phyloP scores from a whole-genome alignment of 768 basidiomycete species.

The Suillus luteus region DNA sequence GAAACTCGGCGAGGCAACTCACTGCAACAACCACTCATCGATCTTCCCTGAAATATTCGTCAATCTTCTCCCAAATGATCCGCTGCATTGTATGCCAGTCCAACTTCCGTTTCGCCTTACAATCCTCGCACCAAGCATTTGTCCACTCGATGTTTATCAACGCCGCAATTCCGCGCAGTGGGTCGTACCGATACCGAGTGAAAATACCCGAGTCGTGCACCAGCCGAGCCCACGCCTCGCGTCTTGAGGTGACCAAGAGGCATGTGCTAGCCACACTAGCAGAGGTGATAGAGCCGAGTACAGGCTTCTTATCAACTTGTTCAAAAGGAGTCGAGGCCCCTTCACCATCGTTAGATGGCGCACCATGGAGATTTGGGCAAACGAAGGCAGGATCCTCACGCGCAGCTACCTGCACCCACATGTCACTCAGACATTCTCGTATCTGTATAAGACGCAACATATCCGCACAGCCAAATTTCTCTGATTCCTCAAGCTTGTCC shows the following conservation, averaged over 20 bases:
- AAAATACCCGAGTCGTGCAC: conserved; percentile 27
- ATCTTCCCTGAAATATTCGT: background rate
- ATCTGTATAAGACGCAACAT: background rate
- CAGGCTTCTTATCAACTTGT: background rate
- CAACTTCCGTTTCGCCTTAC: conserved; percentile 27
- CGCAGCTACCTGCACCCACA: conserved; percentile 1
- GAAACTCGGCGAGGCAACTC: background rate
- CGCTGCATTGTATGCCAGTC: background rate
- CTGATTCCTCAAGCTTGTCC: background rate
- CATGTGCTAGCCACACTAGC: conserved; percentile 9
- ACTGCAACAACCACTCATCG: background rate
- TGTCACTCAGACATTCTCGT: conserved; percentile 4
- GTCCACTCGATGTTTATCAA: conserved; percentile 30
- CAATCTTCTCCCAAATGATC: conserved; percentile 2
- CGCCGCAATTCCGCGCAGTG: conserved; percentile 37
- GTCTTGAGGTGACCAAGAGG: background rate
- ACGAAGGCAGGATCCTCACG: background rate
- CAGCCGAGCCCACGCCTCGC: conserved; percentile 14
- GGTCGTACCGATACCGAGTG: conserved; percentile 33
- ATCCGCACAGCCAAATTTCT: conserved; percentile 4
- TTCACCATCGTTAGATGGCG: background rate
- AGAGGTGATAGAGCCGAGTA: conserved; percentile 18
- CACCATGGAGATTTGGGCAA: background rate
- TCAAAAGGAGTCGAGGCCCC: background rate
- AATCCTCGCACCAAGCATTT: conserved; percentile 35